These are phyloP conservation scores for Venturiaceae sp. DNA, from an alignment of 2,329 filamentous ascomycete species.

Conservation along the genomic window DNA sequence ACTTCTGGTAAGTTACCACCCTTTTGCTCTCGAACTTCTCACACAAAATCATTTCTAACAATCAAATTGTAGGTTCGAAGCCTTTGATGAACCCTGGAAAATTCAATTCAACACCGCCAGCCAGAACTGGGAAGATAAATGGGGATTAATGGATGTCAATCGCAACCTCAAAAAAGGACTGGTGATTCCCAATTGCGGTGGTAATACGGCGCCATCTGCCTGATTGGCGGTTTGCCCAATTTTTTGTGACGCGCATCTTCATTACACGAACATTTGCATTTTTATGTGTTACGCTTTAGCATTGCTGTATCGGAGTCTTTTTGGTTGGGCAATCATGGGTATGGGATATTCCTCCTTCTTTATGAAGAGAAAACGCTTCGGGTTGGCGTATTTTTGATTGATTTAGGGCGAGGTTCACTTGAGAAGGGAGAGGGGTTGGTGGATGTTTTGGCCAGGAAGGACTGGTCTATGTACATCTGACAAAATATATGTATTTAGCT, in stretches of 20 bases:
- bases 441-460: background rate
- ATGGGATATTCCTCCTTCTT: background rate
- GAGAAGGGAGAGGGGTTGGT: background rate
- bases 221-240: too few relatives aligned
- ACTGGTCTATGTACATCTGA: background rate
- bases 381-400: too few relatives aligned
- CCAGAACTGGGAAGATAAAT: conserved; percentile 86
- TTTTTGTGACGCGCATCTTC: too few relatives aligned
- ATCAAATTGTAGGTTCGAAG: conserved; percentile 57
- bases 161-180: conserved; percentile 77
- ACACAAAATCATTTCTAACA: background rate
- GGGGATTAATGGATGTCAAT: conserved; percentile 82
- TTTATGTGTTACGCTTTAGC: background rate
- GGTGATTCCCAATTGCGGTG: conserved; percentile 78
- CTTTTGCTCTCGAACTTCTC: background rate
- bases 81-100: conserved; percentile 97
- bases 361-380: background rate
- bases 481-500: background rate
- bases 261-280: background rate
- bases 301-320: background rate
- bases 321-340: background rate
- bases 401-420: background rate
- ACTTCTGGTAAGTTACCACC: conserved; percentile 63
- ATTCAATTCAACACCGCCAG: conserved; percentile 52
- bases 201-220: conserved; percentile 46